Conservation (phyloP, 192 early-diverging fungal species). For the Backusella tarrabulga region DNA sequence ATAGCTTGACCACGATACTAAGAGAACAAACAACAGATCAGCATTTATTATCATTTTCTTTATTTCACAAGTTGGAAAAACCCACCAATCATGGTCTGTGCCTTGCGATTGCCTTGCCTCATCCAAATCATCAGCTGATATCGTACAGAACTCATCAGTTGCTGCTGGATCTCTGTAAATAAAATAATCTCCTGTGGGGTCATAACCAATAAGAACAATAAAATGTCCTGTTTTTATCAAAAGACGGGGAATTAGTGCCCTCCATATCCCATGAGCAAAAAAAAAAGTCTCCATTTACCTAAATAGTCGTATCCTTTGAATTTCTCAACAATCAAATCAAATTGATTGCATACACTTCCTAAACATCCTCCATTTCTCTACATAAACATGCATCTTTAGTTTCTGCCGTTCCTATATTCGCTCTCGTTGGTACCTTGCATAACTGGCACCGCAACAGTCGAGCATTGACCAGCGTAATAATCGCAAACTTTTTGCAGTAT, state of each 20-base stretch:
- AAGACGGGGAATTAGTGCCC: not conserved
- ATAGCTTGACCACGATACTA: slow-evolving; percentile 20
- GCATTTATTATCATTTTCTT: not conserved
- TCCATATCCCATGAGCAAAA: too few relatives aligned
- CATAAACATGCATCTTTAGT: not conserved
- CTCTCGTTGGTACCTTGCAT: slow-evolving; percentile 45
- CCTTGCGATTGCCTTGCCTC: slow-evolving; percentile 64
- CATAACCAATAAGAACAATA: slow-evolving; percentile 84
- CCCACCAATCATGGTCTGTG: slow-evolving; percentile 81
- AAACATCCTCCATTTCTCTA: slow-evolving; percentile 30
- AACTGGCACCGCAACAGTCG: slow-evolving; percentile 57
- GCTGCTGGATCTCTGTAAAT: slow-evolving; percentile 85
- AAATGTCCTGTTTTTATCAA: slow-evolving; percentile 70
- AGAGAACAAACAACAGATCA: not conserved
- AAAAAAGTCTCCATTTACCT: slow-evolving; percentile 20
- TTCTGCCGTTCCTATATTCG: not conserved
- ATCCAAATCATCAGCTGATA: slow-evolving; percentile 63
- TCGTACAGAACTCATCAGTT: slow-evolving; percentile 66
- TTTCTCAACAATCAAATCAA: slow-evolving; percentile 32
- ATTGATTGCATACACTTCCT: slow-evolving; percentile 25
- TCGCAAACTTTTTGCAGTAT: slow-evolving; percentile 68
- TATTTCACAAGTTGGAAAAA: not conserved
- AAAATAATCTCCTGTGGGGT: slow-evolving; percentile 74
- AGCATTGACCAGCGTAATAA: slow-evolving; percentile 80
- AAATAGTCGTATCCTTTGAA: slow-evolving; percentile 44